phyloP scores from a whole-genome alignment of 768 basidiomycete genomes.

The Podaxis carcinomalis region DNA sequence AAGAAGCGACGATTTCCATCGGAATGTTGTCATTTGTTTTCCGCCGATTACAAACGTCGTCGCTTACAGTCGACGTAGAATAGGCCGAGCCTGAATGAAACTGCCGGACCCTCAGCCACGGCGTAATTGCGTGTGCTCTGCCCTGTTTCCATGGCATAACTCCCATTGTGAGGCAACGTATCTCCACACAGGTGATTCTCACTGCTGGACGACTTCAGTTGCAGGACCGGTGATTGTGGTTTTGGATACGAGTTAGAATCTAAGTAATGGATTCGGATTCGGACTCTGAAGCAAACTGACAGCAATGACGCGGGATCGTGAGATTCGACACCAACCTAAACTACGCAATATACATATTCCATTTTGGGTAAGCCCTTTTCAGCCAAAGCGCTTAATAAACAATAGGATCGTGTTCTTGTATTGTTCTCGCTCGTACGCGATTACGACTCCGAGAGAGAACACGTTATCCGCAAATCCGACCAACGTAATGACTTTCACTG shows the following conservation, averaged over 20 bases:
- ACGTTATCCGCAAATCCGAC: background rate
- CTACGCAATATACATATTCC: too few relatives aligned
- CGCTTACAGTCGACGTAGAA: background rate
- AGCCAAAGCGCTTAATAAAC: background rate
- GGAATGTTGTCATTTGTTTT: background rate
- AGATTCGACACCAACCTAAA: background rate
- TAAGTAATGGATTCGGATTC: background rate
- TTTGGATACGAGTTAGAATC: background rate
- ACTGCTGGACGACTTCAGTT: background rate
- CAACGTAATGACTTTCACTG: background rate
- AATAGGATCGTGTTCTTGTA: too few relatives aligned
- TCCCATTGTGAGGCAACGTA: background rate
- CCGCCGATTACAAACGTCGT: background rate
- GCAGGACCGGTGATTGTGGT: background rate
- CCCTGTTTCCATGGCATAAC: slow-evolving; percentile 9
- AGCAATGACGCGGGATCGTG: background rate
- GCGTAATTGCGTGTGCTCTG: background rate
- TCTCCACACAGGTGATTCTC: background rate
- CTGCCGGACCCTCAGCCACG: background rate
- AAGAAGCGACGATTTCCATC: background rate
- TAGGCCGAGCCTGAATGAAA: background rate
- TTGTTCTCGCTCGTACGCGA: too few relatives aligned
- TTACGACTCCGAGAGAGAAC: too few relatives aligned
- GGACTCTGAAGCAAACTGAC: background rate
- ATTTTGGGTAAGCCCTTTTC: too few relatives aligned